These are phyloP conservation scores for Papiliotrema flavescens DNA, from an alignment of 1,284 basidiomycete genomes.

Conservation along the genomic window DNA sequence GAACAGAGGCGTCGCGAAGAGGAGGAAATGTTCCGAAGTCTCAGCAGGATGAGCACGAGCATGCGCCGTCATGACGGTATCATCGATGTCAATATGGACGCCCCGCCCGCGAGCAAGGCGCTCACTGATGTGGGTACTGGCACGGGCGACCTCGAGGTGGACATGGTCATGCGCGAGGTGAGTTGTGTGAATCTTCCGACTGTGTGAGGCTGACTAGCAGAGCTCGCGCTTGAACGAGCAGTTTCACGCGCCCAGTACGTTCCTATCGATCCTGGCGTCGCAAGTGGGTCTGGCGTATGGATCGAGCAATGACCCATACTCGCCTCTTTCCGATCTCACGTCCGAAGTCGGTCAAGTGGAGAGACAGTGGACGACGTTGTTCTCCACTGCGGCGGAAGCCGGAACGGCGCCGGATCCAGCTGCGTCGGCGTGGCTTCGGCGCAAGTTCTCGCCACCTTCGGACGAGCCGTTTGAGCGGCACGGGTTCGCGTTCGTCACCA, in stretches of 20 bases:
- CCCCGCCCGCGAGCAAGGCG: too few species aligned
- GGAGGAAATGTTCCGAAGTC: conserved; percentile 11
- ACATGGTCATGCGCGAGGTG: conserved; percentile 20
- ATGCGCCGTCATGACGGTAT: not conserved
- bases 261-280: conserved; percentile 27
- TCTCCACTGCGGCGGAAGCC: conserved; percentile 18
- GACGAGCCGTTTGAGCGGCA: conserved; percentile 12
- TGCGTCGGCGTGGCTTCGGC: conserved; percentile 30
- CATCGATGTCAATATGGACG: not conserved
- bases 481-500: conserved; percentile 21
- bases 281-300: conserved; percentile 19
- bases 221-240: conserved; percentile 24
- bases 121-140: not conserved
- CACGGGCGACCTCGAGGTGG: conserved; percentile 18
- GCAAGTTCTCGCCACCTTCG: conserved; percentile 24
- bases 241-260: conserved; percentile 29
- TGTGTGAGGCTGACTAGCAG: conserved; percentile 2
- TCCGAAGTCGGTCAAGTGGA: not conserved
- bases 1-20: conserved; percentile 17
- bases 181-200: not conserved
- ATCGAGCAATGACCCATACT: not conserved
- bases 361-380: conserved; percentile 11
- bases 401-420: conserved; percentile 19
- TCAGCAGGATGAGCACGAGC: conserved; percentile 24
- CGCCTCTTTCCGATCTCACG: not conserved